phyloP scores from a whole-genome alignment of 352 stramenopile species.

The Pythium pectinolyticum region DNA sequence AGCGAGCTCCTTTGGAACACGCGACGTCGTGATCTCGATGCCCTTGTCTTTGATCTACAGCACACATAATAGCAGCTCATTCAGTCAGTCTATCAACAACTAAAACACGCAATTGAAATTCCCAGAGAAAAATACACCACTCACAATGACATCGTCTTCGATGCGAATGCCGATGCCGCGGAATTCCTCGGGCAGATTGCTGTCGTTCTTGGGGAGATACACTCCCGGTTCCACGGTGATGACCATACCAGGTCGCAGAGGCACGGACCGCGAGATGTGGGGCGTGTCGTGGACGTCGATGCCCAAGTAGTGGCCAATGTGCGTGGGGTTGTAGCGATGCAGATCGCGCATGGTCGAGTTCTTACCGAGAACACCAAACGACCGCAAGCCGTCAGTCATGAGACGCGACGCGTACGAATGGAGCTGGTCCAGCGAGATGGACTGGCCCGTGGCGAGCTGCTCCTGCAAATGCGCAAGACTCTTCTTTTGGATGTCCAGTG shows the following conservation, averaged over 20 bases:
- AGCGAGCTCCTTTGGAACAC: constrained; percentile 67
- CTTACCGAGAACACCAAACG: constrained; percentile 56
- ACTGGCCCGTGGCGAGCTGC: constrained; percentile 45
- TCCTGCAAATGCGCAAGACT: constrained; percentile 54
- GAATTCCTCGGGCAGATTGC: constrained; percentile 65
- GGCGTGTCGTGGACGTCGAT: constrained; percentile 86
- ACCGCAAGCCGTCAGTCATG: constrained; percentile 66
- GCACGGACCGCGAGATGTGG: constrained; percentile 54
- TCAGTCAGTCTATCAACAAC: background rate
- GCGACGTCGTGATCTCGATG: constrained; percentile 72
- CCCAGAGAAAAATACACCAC: constrained; percentile 13
- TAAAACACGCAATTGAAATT: background rate
- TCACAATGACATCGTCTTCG: constrained; percentile 83
- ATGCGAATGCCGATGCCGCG: constrained; percentile 85
- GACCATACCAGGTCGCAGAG: constrained; percentile 74
- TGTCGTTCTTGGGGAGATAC: constrained; percentile 79
- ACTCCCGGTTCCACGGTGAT: constrained; percentile 83
- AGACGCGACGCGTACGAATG: constrained; percentile 73
- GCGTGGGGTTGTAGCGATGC: constrained; percentile 85
- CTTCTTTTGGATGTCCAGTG: constrained; percentile 76
- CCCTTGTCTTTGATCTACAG: constrained; percentile 67
- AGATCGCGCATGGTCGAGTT: constrained; percentile 53
- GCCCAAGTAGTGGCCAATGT: constrained; percentile 82
- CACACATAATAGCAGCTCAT: background rate
- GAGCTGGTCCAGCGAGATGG: constrained; percentile 69